These are phyloP conservation scores for Canariomyces notabilis DNA, from an alignment of 2,329 filamentous ascomycete species.

Conservation along the genomic window DNA sequence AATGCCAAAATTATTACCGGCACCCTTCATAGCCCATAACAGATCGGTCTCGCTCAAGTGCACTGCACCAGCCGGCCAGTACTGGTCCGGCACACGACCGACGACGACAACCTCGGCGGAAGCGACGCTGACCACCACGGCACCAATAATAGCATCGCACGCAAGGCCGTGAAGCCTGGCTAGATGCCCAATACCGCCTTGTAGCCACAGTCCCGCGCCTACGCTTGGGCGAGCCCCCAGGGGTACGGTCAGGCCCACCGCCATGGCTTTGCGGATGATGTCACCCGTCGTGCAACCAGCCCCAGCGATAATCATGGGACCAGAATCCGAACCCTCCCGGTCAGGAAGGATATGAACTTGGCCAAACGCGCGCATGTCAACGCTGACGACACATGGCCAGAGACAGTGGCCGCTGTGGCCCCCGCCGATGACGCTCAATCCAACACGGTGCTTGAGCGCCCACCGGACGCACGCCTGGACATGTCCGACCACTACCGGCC, in stretches of 20 bases:
- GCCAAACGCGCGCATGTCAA: slow-evolving; percentile 56
- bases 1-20: slow-evolving; percentile 56
- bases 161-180: slow-evolving; percentile 50
- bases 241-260: slow-evolving; percentile 48
- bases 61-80: slow-evolving; percentile 37
- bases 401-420: slow-evolving; percentile 58
- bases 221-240: slow-evolving; percentile 59
- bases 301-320: slow-evolving; percentile 43
- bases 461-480: slow-evolving; percentile 53
- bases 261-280: slow-evolving; percentile 45
- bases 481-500: slow-evolving; percentile 42
- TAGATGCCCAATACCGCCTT: slow-evolving; percentile 61
- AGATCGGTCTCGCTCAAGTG: slow-evolving; percentile 45
- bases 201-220: slow-evolving; percentile 58
- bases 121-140: slow-evolving; percentile 49
- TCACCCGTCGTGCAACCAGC: slow-evolving; percentile 54
- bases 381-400: slow-evolving; percentile 44
- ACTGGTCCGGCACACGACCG: slow-evolving; percentile 45
- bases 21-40: slow-evolving; percentile 55
- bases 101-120: slow-evolving; percentile 45
- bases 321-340: slow-evolving; percentile 21
- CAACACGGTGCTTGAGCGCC: slow-evolving; percentile 43
- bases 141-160: slow-evolving; percentile 57
- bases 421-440: slow-evolving; percentile 51
- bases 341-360: slow-evolving; percentile 39